phyloP scores from a whole-genome alignment of 2,329 filamentous ascomycete genomes.

The Lasiodiplodia sp. region DNA sequence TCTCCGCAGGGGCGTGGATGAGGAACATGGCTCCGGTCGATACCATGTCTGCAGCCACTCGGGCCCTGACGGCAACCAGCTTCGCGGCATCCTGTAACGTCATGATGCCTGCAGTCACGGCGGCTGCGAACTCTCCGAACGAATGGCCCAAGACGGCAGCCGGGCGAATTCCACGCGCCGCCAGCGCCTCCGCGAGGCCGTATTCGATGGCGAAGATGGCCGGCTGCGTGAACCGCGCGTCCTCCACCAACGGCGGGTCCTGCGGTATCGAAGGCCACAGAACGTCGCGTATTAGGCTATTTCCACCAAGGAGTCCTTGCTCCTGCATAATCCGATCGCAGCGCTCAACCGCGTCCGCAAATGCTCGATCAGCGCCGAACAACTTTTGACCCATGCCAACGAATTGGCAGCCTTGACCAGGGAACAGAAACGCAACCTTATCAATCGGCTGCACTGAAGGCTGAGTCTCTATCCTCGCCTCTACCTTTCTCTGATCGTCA shows the following conservation, averaged over 20 bases:
- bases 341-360: not conserved
- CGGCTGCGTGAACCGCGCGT: constrained; percentile 41
- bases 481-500: too few relatives aligned
- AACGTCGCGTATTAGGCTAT: not conserved
- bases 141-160: constrained; percentile 51
- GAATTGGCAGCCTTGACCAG: not conserved
- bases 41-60: not conserved
- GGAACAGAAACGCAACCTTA: not conserved
- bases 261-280: not conserved
- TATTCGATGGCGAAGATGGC: constrained; percentile 49
- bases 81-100: constrained; percentile 33
- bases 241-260: not conserved
- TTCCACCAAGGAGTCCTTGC: not conserved
- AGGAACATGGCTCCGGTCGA: not conserved
- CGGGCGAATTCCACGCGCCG: constrained; percentile 38
- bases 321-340: not conserved
- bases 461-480: too few relatives aligned
- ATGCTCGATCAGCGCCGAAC: not conserved
- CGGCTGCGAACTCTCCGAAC: constrained; percentile 51
- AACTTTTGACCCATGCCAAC: not conserved
- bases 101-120: constrained; percentile 44
- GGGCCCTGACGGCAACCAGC: constrained; percentile 28
- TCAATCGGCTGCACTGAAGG: not conserved
- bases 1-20: not conserved
- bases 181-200: constrained; percentile 41